These are phyloP conservation scores for Chrysanthemum lavandulifolium DNA, from an alignment of 129 eudicot species.

Conservation along the genomic window DNA sequence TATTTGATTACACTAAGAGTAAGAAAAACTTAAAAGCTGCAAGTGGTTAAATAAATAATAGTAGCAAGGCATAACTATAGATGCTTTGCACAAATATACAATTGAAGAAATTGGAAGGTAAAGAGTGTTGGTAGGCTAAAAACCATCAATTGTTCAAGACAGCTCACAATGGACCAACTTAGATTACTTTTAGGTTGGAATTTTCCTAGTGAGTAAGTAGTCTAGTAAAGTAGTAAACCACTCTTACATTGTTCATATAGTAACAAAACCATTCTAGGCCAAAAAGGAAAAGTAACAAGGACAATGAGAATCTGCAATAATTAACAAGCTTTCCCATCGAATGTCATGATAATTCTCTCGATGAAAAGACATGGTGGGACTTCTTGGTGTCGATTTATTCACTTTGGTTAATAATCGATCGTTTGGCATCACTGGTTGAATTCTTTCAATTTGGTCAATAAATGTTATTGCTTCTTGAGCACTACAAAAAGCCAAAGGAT, in stretches of 20 bases:
- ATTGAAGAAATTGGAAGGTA: background rate
- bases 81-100: constrained; percentile 3
- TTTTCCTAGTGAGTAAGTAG: constrained; percentile 23
- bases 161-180: constrained; percentile 25
- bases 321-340: constrained; percentile 7
- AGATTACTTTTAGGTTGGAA: constrained; percentile 18
- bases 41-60: background rate
- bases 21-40: too few species aligned
- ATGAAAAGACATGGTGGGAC: constrained; percentile 28
- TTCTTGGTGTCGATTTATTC: constrained; percentile 23
- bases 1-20: too few species aligned
- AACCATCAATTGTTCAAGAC: constrained; percentile 37
- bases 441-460: constrained; percentile 19
- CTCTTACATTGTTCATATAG: constrained; percentile 11
- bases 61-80: constrained; percentile 2
- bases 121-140: constrained; percentile 20
- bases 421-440: constrained; percentile 29
- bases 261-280: constrained; percentile 25
- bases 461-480: constrained; percentile 5
- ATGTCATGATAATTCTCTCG: constrained; percentile 21
- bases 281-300: constrained; percentile 24
- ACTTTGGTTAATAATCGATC: constrained; percentile 35
- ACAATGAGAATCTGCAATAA: constrained; percentile 23
- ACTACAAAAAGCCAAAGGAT: constrained; percentile 20
- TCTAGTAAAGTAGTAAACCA: constrained; percentile 27